Conservation (phyloP, 805 yeast genomes). For the Clavispora phyllophila region DNA sequence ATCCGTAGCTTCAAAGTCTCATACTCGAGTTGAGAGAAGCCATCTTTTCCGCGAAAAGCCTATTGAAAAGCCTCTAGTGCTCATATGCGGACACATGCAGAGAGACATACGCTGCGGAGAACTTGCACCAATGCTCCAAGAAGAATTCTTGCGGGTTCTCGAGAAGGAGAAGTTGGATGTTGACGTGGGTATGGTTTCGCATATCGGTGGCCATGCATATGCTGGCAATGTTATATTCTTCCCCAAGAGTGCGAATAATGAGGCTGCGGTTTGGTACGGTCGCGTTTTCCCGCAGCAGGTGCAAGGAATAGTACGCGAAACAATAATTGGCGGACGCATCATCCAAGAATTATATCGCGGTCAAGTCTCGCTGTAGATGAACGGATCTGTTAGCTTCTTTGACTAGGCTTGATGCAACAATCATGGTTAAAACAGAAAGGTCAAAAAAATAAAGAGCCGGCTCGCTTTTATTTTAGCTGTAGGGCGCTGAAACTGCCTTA, state of each 20-base stretch:
- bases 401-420: too few species aligned
- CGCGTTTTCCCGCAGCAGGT: constrained; percentile 61
- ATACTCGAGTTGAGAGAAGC: constrained; percentile 5
- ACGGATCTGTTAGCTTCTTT: too few species aligned
- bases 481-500: not conserved
- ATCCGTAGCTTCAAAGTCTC: not conserved
- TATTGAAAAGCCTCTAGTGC: constrained; percentile 27
- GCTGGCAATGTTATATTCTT: constrained; percentile 76
- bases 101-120: constrained; percentile 66
- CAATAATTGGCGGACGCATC: constrained; percentile 44
- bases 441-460: too few species aligned
- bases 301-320: constrained; percentile 58
- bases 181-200: constrained; percentile 58
- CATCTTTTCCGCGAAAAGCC: constrained; percentile 5
- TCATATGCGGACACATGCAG: constrained; percentile 62
- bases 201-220: constrained; percentile 81
- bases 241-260: constrained; percentile 28
- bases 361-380: not conserved
- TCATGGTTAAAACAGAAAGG: too few species aligned
- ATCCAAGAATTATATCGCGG: constrained; percentile 59
- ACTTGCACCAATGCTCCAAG: constrained; percentile 52
- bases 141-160: constrained; percentile 47
- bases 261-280: constrained; percentile 64
- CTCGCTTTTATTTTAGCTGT: not conserved
- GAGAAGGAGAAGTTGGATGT: constrained; percentile 24